These are phyloP conservation scores for Dictyostelium intermedium DNA, from an alignment of 78 protist genomes.

Conservation along the genomic window DNA sequence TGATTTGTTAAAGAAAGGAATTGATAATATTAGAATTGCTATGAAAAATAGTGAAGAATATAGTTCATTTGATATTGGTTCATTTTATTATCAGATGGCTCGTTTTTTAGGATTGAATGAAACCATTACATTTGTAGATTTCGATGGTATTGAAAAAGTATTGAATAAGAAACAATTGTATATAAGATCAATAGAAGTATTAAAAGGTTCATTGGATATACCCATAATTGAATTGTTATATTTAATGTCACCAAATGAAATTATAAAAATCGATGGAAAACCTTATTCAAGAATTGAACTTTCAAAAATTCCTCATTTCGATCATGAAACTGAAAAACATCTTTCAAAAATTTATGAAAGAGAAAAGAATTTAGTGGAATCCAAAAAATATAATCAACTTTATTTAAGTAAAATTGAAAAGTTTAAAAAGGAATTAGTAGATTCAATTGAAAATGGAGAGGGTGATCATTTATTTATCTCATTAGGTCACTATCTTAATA, in stretches of 20 bases:
- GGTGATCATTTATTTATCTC: too few species aligned
- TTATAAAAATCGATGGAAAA: background rate
- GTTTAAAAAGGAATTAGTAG: too few species aligned
- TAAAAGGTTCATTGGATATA: background rate
- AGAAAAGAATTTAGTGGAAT: too few species aligned
- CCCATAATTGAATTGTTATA: background rate
- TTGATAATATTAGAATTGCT: too few species aligned
- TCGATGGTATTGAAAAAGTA: background rate
- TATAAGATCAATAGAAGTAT: background rate
- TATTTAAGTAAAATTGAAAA: too few species aligned
- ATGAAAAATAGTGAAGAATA: too few species aligned
- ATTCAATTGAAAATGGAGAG: background rate
- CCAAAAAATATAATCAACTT: too few species aligned
- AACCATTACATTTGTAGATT: background rate
- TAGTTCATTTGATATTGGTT: background rate
- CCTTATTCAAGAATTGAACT: background rate
- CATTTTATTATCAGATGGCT: background rate
- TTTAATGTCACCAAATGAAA: background rate
- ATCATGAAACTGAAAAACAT: too few species aligned
- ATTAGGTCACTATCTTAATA: too few species aligned
- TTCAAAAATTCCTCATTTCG: background rate
- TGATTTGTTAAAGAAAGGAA: background rate
- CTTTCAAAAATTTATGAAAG: too few species aligned
- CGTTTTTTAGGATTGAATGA: background rate
- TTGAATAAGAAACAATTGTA: background rate